Percentiles rank a stretch among this genome's conserved stretches.
These are phyloP conservation scores for Trametes villosa DNA, from an alignment of 768 basidiomycete genomes.

Conservation along the genomic window DNA sequence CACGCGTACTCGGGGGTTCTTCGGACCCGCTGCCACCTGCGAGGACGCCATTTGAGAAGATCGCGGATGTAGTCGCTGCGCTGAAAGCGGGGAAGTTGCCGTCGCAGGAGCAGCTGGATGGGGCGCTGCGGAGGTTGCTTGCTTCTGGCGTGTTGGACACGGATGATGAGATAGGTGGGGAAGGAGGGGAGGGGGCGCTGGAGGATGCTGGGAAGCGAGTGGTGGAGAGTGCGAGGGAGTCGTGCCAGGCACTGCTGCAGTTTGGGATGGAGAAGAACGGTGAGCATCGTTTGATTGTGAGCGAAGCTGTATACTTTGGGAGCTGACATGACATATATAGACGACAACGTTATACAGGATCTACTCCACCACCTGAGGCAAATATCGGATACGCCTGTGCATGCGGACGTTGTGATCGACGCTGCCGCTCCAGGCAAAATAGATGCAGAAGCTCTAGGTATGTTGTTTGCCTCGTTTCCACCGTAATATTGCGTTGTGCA, in stretches of 20 bases:
- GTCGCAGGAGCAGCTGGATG: slow-evolving; percentile 30
- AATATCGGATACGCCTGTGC: slow-evolving; percentile 20
- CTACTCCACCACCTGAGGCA: slow-evolving; percentile 21
- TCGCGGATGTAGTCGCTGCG: slow-evolving; percentile 30
- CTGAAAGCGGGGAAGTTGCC: slow-evolving; percentile 32
- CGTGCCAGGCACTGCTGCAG: slow-evolving; percentile 21
- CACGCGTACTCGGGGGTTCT: background rate
- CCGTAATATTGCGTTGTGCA: background rate
- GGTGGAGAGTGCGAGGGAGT: slow-evolving; percentile 11
- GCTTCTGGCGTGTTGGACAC: slow-evolving; percentile 22
- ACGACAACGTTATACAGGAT: slow-evolving; percentile 32
- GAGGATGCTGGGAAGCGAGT: slow-evolving; percentile 3
- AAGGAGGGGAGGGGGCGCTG: background rate
- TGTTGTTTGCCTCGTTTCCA: background rate
- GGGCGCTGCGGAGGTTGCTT: slow-evolving; percentile 19
- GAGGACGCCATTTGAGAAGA: slow-evolving; percentile 21
- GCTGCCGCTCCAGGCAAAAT: background rate
- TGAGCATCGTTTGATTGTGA: slow-evolving; percentile 12
- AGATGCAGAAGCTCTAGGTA: slow-evolving; percentile 5
- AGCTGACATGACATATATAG: slow-evolving; percentile 11
- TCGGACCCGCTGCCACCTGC: slow-evolving; percentile 13
- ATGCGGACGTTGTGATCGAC: slow-evolving; percentile 26
- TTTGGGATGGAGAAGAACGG: slow-evolving; percentile 35
- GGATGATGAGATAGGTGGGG: background rate
- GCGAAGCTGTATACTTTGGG: background rate